These are phyloP conservation scores for Colletotrichum euphorbiae DNA, from an alignment of 2,329 filamentous ascomycete genomes.

Conservation along the genomic window DNA sequence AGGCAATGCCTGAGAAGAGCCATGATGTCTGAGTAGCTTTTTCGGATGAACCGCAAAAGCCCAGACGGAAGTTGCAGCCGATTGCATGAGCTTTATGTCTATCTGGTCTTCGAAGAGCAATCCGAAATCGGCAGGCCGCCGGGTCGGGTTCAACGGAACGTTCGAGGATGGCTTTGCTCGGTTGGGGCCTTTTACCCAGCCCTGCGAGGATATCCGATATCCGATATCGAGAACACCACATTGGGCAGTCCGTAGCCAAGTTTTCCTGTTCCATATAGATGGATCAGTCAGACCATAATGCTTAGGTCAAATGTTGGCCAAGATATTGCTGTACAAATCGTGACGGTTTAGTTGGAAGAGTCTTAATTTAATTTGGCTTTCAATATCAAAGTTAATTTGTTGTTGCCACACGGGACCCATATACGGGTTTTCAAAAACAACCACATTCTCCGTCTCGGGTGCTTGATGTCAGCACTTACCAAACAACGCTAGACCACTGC, in stretches of 20 bases:
- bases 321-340: constrained; percentile 21
- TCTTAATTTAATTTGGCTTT: constrained; percentile 26
- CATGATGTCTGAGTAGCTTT: constrained; percentile 16
- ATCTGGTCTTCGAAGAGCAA: background rate
- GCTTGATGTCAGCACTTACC: constrained; percentile 21
- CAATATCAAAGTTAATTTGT: constrained; percentile 30
- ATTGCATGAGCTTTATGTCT: constrained; percentile 10
- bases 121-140: constrained; percentile 2
- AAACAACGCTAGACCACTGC: background rate
- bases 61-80: background rate
- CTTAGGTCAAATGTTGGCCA: constrained; percentile 3
- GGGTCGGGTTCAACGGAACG: background rate
- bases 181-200: background rate
- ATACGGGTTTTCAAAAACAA: background rate
- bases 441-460: background rate
- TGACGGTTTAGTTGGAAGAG: background rate
- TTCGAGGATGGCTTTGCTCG: background rate
- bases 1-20: constrained; percentile 13
- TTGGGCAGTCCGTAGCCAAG: constrained; percentile 8
- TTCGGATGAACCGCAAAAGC: constrained; percentile 23
- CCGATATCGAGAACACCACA: constrained; percentile 1
- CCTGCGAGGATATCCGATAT: background rate
- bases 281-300: background rate
- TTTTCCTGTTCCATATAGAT: constrained; percentile 22
- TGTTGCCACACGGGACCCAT: background rate